Base-by-base conservation (phyloP, 2,329 filamentous ascomycete genomes). In the Orbilia quercus region DNA sequence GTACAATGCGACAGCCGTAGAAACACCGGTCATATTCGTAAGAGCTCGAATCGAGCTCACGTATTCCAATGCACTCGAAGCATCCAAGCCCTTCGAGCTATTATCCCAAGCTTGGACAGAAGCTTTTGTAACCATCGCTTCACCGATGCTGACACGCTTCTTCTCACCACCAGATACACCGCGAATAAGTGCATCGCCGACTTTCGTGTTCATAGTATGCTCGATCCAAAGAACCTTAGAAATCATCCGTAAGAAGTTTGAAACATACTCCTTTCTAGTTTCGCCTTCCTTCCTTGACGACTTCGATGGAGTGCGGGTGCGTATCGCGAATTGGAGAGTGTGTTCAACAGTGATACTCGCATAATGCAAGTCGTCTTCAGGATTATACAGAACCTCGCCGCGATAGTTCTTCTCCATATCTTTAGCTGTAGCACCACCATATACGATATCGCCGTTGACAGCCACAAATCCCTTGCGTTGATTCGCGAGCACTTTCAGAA, bases 1-100 rank as follows among this genome's bases (percentile, higher is more conserved):
- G 78, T 91, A 91, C 0, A 96, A 83, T 0, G 91, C 92, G 1
- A 96, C 91, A 73, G 95, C 93, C 0, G 91, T 95, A 1, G 90
- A 91, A 0, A 89, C 92, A 79, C 90, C 87, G 84, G 92, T 92
- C 62, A 95, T 87, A 79, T 95, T 90, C 20, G 91, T 95, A 82
- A 94, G 85, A 36, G 76, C 75, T 34, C 76, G 70, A 40, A 78
- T 74, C 2, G 75, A 77, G 48, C 76, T 78, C 18, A 70, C 75
- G 60, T 77, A 78, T 42, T 77, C 76, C 25, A 77, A 31, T 23
- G 76, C 89, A 0, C 88, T 90, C 31, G 85, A 88, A 9, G 88
- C 86, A 74, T 91, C 89, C 1, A 91, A 83, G 42, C 89, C 89
- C 42, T 88, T 85, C 0, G 89, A 90, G 31, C 85, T 87, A 80